A percentile compares a stretch with the other conserved stretches of the same genome.
These are phyloP conservation scores for Fusarium oligoseptatum DNA, from an alignment of 2,329 filamentous ascomycete species.

Conservation along the genomic window DNA sequence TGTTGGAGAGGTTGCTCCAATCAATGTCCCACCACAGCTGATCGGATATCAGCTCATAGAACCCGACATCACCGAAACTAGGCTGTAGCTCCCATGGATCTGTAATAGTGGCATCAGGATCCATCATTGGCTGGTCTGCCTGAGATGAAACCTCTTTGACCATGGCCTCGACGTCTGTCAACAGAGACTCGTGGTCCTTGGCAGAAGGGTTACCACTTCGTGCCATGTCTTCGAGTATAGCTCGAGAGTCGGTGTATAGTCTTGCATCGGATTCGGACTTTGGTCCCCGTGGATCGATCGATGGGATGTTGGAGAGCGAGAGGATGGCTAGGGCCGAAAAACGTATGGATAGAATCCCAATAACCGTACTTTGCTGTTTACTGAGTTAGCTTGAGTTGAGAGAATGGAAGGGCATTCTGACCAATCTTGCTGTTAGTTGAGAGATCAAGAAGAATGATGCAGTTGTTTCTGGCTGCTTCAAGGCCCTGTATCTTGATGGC, in stretches of 20 bases:
- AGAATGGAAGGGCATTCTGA: neutral
- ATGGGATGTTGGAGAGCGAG: conserved; percentile 12
- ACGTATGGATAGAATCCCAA: conserved; percentile 23
- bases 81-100: conserved; percentile 8
- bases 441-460: conserved; percentile 13
- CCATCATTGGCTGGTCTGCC: neutral
- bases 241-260: conserved; percentile 12
- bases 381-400: neutral
- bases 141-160: conserved; percentile 7
- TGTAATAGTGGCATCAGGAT: neutral
- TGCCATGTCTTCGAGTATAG: conserved; percentile 20
- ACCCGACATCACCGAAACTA: conserved; percentile 1
- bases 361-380: conserved; percentile 14
- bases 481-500: conserved; percentile 14
- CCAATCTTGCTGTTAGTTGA: conserved; percentile 13
- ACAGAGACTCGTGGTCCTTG: conserved; percentile 16
- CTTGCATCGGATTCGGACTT: conserved; percentile 1
- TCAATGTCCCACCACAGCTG: conserved; percentile 22
- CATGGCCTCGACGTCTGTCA: conserved; percentile 16
- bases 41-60: conserved; percentile 12
- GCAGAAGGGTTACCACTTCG: conserved; percentile 11
- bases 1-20: conserved; percentile 9
- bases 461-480: conserved; percentile 12
- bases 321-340: conserved; percentile 13
- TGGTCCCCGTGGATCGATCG: neutral